phyloP scores from a whole-genome alignment of 2,329 filamentous ascomycete species.

The Taxawa tesnikishii region DNA sequence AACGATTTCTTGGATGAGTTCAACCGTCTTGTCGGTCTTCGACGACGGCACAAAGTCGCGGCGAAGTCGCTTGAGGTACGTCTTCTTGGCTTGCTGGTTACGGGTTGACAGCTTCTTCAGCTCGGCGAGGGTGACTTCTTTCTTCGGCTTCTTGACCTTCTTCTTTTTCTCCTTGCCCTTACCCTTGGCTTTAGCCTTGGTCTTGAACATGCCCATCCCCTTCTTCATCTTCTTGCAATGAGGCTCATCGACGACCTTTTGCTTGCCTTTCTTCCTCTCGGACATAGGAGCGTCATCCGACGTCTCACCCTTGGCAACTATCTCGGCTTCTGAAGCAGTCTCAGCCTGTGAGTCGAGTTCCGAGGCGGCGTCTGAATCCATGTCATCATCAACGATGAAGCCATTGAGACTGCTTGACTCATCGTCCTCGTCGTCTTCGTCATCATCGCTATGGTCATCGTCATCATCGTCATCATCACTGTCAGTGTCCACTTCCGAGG shows the following conservation, averaged over 20 bases:
- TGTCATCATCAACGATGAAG: constrained; percentile 42
- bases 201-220: too few relatives aligned
- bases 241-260: constrained; percentile 10
- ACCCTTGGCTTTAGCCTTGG: constrained; percentile 28
- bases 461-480: constrained; percentile 24
- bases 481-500: constrained; percentile 16
- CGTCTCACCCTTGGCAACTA: neutral
- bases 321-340: constrained; percentile 6
- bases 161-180: constrained; percentile 25
- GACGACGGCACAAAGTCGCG: constrained; percentile 62
- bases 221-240: constrained; percentile 25
- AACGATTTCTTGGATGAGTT: constrained; percentile 30
- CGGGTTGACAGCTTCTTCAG: constrained; percentile 55
- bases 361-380: constrained; percentile 16
- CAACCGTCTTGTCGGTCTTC: constrained; percentile 58
- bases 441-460: constrained; percentile 24
- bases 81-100: constrained; percentile 51
- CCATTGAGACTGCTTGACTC: constrained; percentile 32
- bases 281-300: neutral
- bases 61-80: constrained; percentile 57
- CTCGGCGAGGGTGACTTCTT: constrained; percentile 42
- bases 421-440: constrained; percentile 23
- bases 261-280: constrained; percentile 5
- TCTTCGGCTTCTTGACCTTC: constrained; percentile 18
- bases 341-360: constrained; percentile 6